These are phyloP conservation scores for Saksenaea oblongispora DNA, from an alignment of 371 early-diverging fungal genomes.

Conservation along the genomic window DNA sequence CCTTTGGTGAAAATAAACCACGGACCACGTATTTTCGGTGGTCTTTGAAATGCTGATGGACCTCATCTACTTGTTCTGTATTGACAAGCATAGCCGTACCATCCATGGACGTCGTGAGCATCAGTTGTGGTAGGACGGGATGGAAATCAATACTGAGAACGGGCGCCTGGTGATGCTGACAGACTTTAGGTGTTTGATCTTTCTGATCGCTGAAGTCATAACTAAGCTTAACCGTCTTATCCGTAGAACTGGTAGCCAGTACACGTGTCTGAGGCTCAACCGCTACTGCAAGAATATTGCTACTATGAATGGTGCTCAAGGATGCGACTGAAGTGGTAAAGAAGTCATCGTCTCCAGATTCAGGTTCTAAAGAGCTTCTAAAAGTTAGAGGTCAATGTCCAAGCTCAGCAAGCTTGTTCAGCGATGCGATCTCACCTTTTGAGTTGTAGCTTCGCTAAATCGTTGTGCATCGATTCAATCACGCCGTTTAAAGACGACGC, in stretches of 20 bases:
- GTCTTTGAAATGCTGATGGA: conserved; percentile 59
- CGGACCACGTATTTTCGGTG: conserved; percentile 74
- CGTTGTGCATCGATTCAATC: background rate
- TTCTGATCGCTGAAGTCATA: conserved; percentile 22
- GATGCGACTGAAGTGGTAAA: conserved; percentile 21
- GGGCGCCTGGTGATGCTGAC: conserved; percentile 61
- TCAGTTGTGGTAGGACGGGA: conserved; percentile 53
- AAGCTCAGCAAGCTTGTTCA: background rate
- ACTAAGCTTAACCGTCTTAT: conserved; percentile 65
- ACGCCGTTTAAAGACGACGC: conserved; percentile 11
- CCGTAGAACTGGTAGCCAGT: conserved; percentile 62
- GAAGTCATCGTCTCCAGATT: conserved; percentile 34
- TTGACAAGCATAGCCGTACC: conserved; percentile 63
- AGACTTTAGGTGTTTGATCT: conserved; percentile 35
- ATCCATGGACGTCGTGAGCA: conserved; percentile 77
- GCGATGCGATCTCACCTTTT: conserved; percentile 5
- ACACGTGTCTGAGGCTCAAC: conserved; percentile 35
- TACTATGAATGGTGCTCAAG: conserved; percentile 40
- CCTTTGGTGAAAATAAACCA: conserved; percentile 56
- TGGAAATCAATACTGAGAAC: conserved; percentile 69
- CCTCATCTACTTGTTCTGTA: conserved; percentile 36
- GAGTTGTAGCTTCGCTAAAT: conserved; percentile 7
- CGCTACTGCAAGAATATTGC: conserved; percentile 57
- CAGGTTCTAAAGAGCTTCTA: conserved; percentile 17
- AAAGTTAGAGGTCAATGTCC: background rate